Percentiles rank a stretch among this genome's conserved stretches.
Evolutionary conservation across 768 basidiomycete genomes (phyloP).

Genomic region (Termitomyces eurrhizus): DNA sequence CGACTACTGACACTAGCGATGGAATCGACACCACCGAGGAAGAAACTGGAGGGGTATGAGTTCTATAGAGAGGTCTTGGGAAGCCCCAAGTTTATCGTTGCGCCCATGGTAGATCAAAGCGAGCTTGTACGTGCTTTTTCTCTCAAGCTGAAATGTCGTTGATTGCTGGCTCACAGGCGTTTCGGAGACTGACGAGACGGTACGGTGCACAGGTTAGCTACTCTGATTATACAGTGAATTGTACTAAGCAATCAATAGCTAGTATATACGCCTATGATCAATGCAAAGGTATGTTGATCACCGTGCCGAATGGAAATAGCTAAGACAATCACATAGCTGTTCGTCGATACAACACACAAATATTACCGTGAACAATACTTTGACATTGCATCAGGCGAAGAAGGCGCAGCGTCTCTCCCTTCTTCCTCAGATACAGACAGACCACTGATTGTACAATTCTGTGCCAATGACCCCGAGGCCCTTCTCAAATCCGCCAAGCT

Average conservation of each 20-base stretch:
- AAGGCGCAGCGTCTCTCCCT: slow-evolving; percentile 54
- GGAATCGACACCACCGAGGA: slow-evolving; percentile 4
- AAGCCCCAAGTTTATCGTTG: slow-evolving; percentile 86
- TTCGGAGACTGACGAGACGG: slow-evolving; percentile 77
- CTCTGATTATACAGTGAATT: background rate
- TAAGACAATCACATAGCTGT: slow-evolving; percentile 54
- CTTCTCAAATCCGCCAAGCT: no score
- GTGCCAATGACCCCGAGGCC: background rate
- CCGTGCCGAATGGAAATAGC: background rate
- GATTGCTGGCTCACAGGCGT: slow-evolving; percentile 55
- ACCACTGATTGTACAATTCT: background rate
- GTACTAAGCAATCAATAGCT: slow-evolving; percentile 41
- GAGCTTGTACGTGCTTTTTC: slow-evolving; percentile 66
- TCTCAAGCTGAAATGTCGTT: background rate
- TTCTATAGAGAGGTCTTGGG: slow-evolving; percentile 79
- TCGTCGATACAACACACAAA: slow-evolving; percentile 47
- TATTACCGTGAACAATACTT: slow-evolving; percentile 63
- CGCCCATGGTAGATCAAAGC: slow-evolving; percentile 98
- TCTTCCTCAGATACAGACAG: background rate
- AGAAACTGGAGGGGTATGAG: slow-evolving; percentile 72
- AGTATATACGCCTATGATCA: slow-evolving; percentile 98
- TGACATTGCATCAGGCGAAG: slow-evolving; percentile 68
- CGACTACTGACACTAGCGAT: background rate
- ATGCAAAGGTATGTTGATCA: slow-evolving; percentile 61
- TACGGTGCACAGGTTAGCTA: slow-evolving; percentile 73